These are phyloP conservation scores for Zanthoxylum bungeanum DNA, from an alignment of 345 rosid genomes.

Conservation along the genomic window DNA sequence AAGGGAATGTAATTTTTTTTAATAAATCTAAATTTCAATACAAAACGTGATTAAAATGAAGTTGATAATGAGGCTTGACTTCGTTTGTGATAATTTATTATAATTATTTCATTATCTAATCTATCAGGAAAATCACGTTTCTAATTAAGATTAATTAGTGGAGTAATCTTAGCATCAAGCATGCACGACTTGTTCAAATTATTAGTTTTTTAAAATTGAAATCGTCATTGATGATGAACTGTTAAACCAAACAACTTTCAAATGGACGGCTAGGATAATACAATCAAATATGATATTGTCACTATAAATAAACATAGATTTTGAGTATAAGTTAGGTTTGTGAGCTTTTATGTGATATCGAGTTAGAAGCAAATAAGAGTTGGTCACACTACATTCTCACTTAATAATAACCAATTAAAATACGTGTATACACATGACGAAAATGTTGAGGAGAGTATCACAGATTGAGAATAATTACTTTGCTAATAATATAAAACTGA, in stretches of 20 bases:
- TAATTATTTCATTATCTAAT: neutral
- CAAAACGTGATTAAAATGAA: neutral
- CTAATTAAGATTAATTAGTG: neutral
- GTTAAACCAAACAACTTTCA: neutral
- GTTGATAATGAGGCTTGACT: neutral
- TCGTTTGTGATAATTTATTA: neutral
- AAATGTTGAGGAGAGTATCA: too few species aligned
- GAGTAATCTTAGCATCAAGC: neutral
- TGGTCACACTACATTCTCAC: too few species aligned
- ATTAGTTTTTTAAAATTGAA: neutral
- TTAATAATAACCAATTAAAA: too few species aligned
- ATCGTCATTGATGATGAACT: neutral
- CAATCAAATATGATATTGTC: neutral
- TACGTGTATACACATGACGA: too few species aligned
- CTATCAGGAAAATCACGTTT: neutral
- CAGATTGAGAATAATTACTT: too few species aligned
- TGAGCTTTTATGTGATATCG: too few species aligned
- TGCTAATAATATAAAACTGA: too few species aligned
- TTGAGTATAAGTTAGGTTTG: too few species aligned
- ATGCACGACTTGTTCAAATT: neutral
- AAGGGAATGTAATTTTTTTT: neutral
- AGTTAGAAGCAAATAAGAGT: too few species aligned
- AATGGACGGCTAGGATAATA: neutral
- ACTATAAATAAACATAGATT: too few species aligned
- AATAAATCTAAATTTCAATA: neutral